Percentiles rank a stretch among this genome's conserved stretches.
phyloP scores from a whole-genome alignment of 2,329 filamentous ascomycete species.

The Alternaria sp. region DNA sequence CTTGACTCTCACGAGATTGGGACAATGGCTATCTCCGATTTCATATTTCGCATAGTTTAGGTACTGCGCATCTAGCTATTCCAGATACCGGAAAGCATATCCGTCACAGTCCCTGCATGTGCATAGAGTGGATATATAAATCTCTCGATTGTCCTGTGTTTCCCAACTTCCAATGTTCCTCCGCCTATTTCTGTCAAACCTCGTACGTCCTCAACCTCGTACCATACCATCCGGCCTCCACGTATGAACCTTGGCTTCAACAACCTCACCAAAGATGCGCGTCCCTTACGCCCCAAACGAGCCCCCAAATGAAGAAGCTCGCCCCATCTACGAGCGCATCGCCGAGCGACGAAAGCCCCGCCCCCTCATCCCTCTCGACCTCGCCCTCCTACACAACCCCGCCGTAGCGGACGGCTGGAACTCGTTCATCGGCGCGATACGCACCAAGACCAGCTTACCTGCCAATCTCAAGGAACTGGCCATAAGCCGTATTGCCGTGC shows the following conservation, averaged over 20 bases:
- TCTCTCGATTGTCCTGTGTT: conserved; percentile 1
- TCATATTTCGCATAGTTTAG: background rate
- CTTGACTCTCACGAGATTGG: background rate
- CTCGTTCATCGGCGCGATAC: conserved; percentile 65
- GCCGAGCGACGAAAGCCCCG: conserved; percentile 61
- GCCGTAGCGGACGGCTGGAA: conserved; percentile 67
- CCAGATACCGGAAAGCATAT: conserved; percentile 13
- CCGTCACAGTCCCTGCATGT: conserved; percentile 9
- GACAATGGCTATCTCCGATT: background rate
- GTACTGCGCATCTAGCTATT: background rate
- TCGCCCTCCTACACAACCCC: conserved; percentile 64
- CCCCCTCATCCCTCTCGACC: conserved; percentile 64
- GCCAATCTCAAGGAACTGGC: conserved; percentile 73
- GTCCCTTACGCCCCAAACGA: conserved; percentile 63
- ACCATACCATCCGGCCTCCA: background rate
- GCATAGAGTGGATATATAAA: conserved; percentile 10
- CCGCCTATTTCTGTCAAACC: background rate
- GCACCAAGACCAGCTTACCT: conserved; percentile 61
- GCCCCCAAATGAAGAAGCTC: conserved; percentile 57
- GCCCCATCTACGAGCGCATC: conserved; percentile 60
- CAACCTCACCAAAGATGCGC: conserved; percentile 56
- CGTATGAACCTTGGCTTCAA: conserved; percentile 12
- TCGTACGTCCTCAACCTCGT: background rate
- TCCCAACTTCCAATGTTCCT: background rate
- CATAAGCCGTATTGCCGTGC: conserved; percentile 81